These are phyloP conservation scores for Kuraishia borneana DNA, from an alignment of 805 yeast species.

Conservation along the genomic window DNA sequence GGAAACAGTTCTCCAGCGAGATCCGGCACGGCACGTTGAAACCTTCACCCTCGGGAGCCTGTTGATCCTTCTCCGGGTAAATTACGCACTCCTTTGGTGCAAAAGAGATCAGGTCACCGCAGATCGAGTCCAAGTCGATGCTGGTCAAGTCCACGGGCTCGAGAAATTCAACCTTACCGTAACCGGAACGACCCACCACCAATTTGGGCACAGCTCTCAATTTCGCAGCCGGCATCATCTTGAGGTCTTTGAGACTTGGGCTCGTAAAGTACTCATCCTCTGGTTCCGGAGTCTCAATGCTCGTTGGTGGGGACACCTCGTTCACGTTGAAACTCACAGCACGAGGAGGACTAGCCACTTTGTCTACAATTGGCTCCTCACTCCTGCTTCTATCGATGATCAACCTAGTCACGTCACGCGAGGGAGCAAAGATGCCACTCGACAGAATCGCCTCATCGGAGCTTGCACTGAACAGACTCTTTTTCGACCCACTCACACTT, in stretches of 20 bases:
- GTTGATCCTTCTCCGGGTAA: slow-evolving; percentile 55
- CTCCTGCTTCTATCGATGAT: slow-evolving; percentile 27
- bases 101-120: slow-evolving; percentile 57
- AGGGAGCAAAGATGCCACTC: slow-evolving; percentile 63
- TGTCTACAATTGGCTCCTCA: slow-evolving; percentile 4
- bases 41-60: slow-evolving; percentile 70
- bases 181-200: slow-evolving; percentile 67
- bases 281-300: background rate
- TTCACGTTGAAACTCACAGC: slow-evolving; percentile 21
- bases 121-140: slow-evolving; percentile 46
- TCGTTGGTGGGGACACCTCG: too few relatives aligned
- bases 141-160: slow-evolving; percentile 77
- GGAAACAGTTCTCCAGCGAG: slow-evolving; percentile 72
- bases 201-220: slow-evolving; percentile 54
- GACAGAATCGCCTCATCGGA: slow-evolving; percentile 62
- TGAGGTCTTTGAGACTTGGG: slow-evolving; percentile 60
- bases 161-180: slow-evolving; percentile 68
- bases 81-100: slow-evolving; percentile 48
- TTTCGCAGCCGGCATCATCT: slow-evolving; percentile 46
- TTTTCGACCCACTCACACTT: slow-evolving; percentile 1
- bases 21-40: slow-evolving; percentile 67
- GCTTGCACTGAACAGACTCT: slow-evolving; percentile 26
- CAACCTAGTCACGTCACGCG: slow-evolving; percentile 39
- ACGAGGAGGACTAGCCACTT: slow-evolving; percentile 12
- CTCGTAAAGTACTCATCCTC: slow-evolving; percentile 81